Base-by-base conservation (phyloP, 2,329 filamentous ascomycete species). In the Xylaria sp. region DNA sequence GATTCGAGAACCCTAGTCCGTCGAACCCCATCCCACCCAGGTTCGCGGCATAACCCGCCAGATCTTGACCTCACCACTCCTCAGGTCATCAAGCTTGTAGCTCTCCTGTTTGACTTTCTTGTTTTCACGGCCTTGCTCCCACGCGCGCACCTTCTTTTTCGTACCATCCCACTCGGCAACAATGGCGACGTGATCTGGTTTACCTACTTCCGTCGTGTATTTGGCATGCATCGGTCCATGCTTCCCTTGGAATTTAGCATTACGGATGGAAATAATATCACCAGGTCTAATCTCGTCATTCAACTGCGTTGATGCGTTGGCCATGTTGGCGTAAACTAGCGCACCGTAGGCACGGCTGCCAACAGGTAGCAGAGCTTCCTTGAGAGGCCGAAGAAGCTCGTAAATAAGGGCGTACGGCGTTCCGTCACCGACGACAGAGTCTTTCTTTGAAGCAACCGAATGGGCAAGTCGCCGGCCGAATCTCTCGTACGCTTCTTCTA, bases 141-240 rank as follows among this genome's bases (percentile, higher is more conserved):
- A 98, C 1, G 91, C 94, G 32, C 94, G 85, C 30, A 99, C 91
- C 85, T 98, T 98, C 86, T 97, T 97, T 88, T 98, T 97, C 48
- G 93, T 97, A 2, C 96, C 96, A 79, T 99, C 96, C 96, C 96
- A 99, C 79, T 99, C 96, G 9, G 93, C 88, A 3, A 99, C 95
- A 2, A 99, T 84, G 1, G 88, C 96, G 0, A 98, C 95, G 76
- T 99, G 96, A 71, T 95, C 93, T 3, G 88, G 89, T 78, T 93
- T 96, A 72, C 94, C 94, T 0, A 98, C 93, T 74, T 99, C 96
- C 61, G 89, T 84, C 57, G 86, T 90, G 80, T 99, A 99, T 80
- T 98, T 98, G 72, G 93, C 92, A 78, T 98, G 94, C 92, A 99
- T 94, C 4, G 94, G 88, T 1, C 96, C 96, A 74, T 95, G 93